Conservation (phyloP, 495 filamentous ascomycete genomes). For the Trichoderma virens region DNA sequence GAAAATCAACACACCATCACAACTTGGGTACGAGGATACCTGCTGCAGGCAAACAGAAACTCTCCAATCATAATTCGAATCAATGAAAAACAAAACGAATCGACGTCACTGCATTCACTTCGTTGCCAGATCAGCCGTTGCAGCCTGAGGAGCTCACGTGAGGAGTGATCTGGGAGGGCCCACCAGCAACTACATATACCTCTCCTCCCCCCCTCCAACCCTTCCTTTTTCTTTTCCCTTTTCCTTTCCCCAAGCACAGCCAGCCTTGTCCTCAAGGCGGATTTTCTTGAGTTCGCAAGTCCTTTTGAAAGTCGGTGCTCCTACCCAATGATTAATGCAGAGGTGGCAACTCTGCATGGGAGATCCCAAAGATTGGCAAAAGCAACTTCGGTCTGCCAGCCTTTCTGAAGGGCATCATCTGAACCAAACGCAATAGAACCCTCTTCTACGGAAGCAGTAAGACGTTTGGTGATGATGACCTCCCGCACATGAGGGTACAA, state of each 20-base stretch:
- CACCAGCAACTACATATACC: neutral
- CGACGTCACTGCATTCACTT: neutral
- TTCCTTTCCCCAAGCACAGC: neutral
- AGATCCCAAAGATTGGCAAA: no score
- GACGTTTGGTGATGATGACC: neutral
- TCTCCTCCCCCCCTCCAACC: neutral
- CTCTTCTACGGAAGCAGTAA: no score
- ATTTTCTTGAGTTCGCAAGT: no score
- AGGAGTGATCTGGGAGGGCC: neutral
- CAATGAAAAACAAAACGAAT: neutral
- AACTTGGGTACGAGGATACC: neutral
- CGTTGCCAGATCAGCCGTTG: neutral
- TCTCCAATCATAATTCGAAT: neutral
- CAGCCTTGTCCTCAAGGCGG: neutral
- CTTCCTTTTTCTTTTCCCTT: neutral
- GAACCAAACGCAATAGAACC: no score
- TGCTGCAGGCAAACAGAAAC: neutral
- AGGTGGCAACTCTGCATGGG: neutral
- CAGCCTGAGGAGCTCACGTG: conserved; percentile 6
- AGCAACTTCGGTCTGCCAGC: neutral
- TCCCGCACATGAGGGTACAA: neutral
- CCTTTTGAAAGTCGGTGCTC: no score
- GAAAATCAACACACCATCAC: neutral
- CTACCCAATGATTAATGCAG: neutral
- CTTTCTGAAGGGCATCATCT: neutral